Percentiles rank a stretch among this genome's conserved stretches.
These are phyloP conservation scores for Juncus effusus DNA, from an alignment of 176 grass and related monocot genomes.

Conservation along the genomic window DNA sequence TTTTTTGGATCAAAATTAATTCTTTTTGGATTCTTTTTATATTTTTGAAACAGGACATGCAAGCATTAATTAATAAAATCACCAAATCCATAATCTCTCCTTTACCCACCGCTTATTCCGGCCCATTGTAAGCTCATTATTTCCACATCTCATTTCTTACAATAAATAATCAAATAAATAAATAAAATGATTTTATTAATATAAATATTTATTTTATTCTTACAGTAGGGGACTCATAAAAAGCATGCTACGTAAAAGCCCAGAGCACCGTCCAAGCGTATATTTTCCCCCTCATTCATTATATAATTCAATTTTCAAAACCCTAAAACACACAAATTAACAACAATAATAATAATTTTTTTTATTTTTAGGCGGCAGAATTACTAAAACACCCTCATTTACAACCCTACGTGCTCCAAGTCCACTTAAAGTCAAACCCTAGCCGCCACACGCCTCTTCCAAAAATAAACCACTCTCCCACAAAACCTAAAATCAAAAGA, in stretches of 20 bases:
- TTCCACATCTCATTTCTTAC: not conserved
- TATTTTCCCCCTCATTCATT: slow-evolving; percentile 22
- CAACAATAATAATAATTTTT: slow-evolving; percentile 14
- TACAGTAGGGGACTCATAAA: slow-evolving; percentile 92
- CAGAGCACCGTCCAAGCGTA: slow-evolving; percentile 93
- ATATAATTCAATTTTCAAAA: slow-evolving; percentile 6
- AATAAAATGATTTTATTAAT: not conserved
- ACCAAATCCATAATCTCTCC: slow-evolving; percentile 96
- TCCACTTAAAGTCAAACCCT: slow-evolving; percentile 78
- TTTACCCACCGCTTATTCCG: slow-evolving; percentile 76
- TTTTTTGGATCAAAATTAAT: slow-evolving; percentile 24
- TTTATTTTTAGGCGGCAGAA: slow-evolving; percentile 61
- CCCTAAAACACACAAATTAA: not conserved
- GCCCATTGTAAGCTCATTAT: slow-evolving; percentile 74
- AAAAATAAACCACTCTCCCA: slow-evolving; percentile 27
- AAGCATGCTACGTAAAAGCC: slow-evolving; percentile 94
- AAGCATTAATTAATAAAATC: slow-evolving; percentile 95
- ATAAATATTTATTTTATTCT: slow-evolving; percentile 17
- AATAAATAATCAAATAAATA: not conserved
- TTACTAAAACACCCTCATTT: slow-evolving; percentile 80
- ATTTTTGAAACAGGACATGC: slow-evolving; percentile 72
- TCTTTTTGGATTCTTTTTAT: not conserved
- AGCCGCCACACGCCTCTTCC: slow-evolving; percentile 42
- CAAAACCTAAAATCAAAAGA: slow-evolving; percentile 62
- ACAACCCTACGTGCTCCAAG: slow-evolving; percentile 85